These are phyloP conservation scores for Furculomyces boomerangus DNA, from an alignment of 371 early-diverging fungal species.

Conservation along the genomic window DNA sequence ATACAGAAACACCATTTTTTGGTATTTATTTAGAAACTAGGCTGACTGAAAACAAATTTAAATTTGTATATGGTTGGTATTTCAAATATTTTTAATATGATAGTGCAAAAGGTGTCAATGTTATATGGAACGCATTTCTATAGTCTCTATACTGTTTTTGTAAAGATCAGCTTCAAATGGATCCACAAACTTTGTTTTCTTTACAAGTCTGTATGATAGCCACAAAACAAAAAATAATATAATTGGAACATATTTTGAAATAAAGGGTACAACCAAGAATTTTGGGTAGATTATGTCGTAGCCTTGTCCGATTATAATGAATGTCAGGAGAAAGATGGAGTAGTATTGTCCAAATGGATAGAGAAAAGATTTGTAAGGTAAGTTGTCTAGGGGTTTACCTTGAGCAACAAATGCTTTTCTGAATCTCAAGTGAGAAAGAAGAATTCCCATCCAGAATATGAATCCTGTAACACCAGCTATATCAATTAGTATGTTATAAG, in stretches of 20 bases:
- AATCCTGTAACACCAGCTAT: slow-evolving; percentile 58
- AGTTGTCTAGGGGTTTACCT: slow-evolving; percentile 34
- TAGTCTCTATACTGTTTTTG: no score
- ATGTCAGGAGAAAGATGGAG: slow-evolving; percentile 29
- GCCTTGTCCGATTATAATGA: slow-evolving; percentile 46
- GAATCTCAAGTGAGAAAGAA: slow-evolving; percentile 60
- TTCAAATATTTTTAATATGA: no score
- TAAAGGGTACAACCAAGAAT: slow-evolving; percentile 14
- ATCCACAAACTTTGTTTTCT: slow-evolving; percentile 18
- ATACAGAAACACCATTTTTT: no score
- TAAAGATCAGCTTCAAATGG: slow-evolving; percentile 14
- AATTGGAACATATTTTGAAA: slow-evolving; percentile 18
- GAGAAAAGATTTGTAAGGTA: slow-evolving; percentile 49
- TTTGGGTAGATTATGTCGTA: slow-evolving; percentile 17
- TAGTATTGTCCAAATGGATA: slow-evolving; percentile 58
- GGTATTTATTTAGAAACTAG: no score
- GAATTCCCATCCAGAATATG: slow-evolving; percentile 59
- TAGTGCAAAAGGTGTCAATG: no score
- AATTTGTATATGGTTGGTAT: no score
- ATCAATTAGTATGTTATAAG: slow-evolving; percentile 50
- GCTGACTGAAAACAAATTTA: no score
- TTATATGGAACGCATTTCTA: no score
- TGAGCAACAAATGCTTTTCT: slow-evolving; percentile 56
- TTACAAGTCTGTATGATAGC: slow-evolving; percentile 14
- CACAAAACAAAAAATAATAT: slow-evolving; percentile 27